Evolutionary conservation across 148 eudicot genomes (phyloP).

Genomic region (Silene latifolia): DNA sequence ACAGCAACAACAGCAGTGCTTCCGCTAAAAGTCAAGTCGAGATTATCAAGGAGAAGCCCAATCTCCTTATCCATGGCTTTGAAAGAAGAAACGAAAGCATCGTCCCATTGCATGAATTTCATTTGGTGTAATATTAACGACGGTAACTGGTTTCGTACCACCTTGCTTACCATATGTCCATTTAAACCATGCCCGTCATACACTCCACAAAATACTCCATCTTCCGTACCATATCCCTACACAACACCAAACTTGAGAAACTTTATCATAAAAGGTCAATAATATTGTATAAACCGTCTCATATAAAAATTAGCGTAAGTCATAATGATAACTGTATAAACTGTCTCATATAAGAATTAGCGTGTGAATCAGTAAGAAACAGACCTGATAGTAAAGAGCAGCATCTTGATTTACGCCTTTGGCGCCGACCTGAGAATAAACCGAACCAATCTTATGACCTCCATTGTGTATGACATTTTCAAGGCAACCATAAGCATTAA

Average conservation of each 20-base stretch:
- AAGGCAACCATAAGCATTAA: conserved; percentile 35
- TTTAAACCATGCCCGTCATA: conserved; percentile 83
- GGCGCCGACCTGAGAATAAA: conserved; percentile 50
- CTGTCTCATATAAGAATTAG: not conserved
- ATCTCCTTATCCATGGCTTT: conserved; percentile 74
- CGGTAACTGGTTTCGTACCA: conserved; percentile 62
- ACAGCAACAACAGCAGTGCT: conserved; percentile 66
- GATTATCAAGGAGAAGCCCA: conserved; percentile 35
- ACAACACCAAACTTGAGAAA: not conserved
- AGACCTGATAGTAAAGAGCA: conserved; percentile 66
- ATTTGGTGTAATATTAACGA: conserved; percentile 46
- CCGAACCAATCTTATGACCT: conserved; percentile 36
- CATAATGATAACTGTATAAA: no score
- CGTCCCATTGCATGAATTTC: conserved; percentile 38
- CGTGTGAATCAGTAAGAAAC: not conserved
- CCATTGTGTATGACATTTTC: conserved; percentile 43
- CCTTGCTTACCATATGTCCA: conserved; percentile 67
- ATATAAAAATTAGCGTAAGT: no score
- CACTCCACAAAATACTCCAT: conserved; percentile 61
- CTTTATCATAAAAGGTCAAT: no score
- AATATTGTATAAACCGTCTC: no score
- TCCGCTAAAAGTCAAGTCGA: conserved; percentile 76
- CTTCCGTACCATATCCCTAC: conserved; percentile 64
- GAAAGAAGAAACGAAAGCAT: conserved; percentile 53
- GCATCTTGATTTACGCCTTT: conserved; percentile 83